These are phyloP conservation scores for Aspergillus kassunensis DNA, from an alignment of 495 filamentous ascomycete species.

Conservation along the genomic window DNA sequence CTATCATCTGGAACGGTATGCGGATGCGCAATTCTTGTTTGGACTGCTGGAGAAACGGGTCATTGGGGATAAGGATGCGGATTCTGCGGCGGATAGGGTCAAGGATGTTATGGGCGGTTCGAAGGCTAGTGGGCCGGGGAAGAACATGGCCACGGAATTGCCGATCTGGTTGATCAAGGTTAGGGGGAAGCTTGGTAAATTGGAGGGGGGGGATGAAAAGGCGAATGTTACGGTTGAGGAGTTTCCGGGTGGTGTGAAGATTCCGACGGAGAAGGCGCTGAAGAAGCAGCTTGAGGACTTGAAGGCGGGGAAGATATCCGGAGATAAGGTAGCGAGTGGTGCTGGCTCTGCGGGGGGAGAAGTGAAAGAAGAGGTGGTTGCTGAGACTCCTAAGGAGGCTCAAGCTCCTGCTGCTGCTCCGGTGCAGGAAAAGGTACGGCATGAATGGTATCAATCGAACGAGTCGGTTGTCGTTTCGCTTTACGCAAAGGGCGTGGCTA, in stretches of 20 bases:
- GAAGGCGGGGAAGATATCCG: slow-evolving; percentile 24
- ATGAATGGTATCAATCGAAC: slow-evolving; percentile 76
- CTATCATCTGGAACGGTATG: slow-evolving; percentile 65
- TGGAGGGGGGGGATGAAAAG: slow-evolving; percentile 56
- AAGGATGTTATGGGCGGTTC: slow-evolving; percentile 29
- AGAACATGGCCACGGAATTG: slow-evolving; percentile 39
- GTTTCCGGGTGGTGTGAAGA: slow-evolving; percentile 53
- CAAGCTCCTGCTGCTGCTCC: slow-evolving; percentile 10
- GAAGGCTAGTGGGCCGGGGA: slow-evolving; percentile 48
- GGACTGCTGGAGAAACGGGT: slow-evolving; percentile 59
- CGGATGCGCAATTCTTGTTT: slow-evolving; percentile 72
- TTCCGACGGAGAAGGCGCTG: slow-evolving; percentile 38
- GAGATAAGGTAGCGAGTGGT: background rate
- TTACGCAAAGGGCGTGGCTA: slow-evolving; percentile 67
- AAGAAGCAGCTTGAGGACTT: slow-evolving; percentile 31
- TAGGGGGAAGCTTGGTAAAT: slow-evolving; percentile 24
- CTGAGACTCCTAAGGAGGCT: slow-evolving; percentile 1
- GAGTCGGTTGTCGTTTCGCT: slow-evolving; percentile 64
- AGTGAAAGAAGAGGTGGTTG: slow-evolving; percentile 17
- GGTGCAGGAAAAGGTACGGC: slow-evolving; percentile 54
- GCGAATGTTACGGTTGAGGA: slow-evolving; percentile 56
- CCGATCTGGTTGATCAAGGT: slow-evolving; percentile 22
- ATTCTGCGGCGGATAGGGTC: slow-evolving; percentile 33
- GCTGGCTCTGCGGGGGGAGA: slow-evolving; percentile 1
- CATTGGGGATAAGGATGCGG: slow-evolving; percentile 38